Percentiles rank a stretch among this genome's conserved stretches.
Conservation (phyloP, 129 eudicot species). For the Tanacetum coccineum region DNA sequence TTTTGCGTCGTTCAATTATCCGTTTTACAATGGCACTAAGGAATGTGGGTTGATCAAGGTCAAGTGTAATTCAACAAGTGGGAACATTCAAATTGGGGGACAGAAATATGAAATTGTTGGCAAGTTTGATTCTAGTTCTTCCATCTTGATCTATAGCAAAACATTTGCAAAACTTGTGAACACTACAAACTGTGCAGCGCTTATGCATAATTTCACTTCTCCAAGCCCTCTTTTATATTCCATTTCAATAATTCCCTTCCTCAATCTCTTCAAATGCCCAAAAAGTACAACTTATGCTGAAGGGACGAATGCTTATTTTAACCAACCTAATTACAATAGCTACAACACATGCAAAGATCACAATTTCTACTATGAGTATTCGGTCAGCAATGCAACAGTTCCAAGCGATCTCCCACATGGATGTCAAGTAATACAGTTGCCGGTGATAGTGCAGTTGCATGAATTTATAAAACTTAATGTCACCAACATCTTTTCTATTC, state of each 20-base stretch:
- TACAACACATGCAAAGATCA: conserved; percentile 11
- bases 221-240: conserved; percentile 27
- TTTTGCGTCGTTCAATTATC: neutral
- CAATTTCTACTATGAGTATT: conserved; percentile 13
- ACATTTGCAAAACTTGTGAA: neutral
- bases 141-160: neutral
- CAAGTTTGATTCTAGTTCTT: neutral
- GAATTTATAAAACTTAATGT: no score
- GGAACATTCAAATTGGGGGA: neutral
- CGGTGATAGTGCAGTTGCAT: neutral
- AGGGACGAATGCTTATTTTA: neutral
- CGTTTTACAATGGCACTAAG: conserved; percentile 4
- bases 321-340: neutral
- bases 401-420: conserved; percentile 15
- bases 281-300: neutral
- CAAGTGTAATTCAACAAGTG: neutral
- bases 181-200: conserved; percentile 9
- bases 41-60: conserved; percentile 20
- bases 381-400: neutral
- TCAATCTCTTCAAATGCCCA: conserved; percentile 36
- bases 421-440: conserved; percentile 14
- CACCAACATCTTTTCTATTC: conserved; percentile 17
- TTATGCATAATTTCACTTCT: conserved; percentile 7
- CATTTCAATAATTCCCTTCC: neutral
- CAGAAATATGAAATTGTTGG: neutral